These are phyloP conservation scores for Lasiosphaeria miniovina DNA, from an alignment of 495 filamentous ascomycete genomes.

Conservation along the genomic window DNA sequence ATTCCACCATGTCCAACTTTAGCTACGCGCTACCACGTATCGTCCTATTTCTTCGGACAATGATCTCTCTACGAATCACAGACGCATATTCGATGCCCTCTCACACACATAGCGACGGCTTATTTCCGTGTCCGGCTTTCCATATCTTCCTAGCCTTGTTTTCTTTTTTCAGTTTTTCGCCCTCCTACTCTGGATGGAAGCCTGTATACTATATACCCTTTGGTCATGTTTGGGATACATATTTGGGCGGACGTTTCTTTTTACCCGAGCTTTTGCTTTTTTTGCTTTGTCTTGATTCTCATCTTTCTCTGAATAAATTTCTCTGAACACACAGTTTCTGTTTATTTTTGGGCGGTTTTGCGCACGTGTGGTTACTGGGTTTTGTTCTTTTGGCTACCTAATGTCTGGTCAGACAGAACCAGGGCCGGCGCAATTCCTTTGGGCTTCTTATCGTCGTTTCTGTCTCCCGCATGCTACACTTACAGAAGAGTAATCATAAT, in stretches of 20 bases:
- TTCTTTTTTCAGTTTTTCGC: neutral
- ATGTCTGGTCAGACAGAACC: too few species aligned
- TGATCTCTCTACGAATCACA: too few species aligned
- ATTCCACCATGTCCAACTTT: too few species aligned
- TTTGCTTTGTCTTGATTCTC: neutral
- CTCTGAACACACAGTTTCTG: too few species aligned
- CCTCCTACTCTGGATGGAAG: neutral
- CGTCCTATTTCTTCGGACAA: too few species aligned
- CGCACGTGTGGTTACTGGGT: neutral
- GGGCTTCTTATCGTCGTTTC: too few species aligned
- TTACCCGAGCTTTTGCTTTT: neutral
- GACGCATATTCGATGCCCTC: neutral
- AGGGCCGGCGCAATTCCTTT: neutral
- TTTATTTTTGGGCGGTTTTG: too few species aligned
- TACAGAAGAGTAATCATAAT: too few species aligned
- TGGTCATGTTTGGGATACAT: neutral
- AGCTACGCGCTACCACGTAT: too few species aligned
- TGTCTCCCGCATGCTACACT: too few species aligned
- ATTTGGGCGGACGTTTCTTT: neutral
- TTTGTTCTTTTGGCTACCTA: neutral
- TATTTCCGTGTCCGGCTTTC: neutral
- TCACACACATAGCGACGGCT: slow-evolving; percentile 1
- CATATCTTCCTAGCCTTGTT: neutral
- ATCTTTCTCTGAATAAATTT: too few species aligned
- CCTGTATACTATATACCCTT: neutral